A percentile compares a stretch with the other conserved stretches of the same genome.
Conservation (phyloP, 352 stramenopile species). For the Phytopythium vexans region DNA sequence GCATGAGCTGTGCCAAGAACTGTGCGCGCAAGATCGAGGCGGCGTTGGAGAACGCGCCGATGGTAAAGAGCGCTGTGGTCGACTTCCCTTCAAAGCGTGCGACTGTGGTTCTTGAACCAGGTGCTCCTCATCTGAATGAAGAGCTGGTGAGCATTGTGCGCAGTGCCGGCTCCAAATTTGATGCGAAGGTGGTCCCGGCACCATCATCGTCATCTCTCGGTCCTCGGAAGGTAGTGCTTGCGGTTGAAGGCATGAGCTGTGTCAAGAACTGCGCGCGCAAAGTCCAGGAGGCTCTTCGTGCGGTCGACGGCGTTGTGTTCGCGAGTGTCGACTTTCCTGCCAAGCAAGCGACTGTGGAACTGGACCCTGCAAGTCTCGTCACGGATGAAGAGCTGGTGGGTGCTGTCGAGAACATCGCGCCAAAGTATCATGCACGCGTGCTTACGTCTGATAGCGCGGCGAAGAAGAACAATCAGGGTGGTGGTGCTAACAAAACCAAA, state of each 20-base stretch:
- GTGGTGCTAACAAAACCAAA: neutral
- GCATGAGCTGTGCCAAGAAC: slow-evolving; percentile 84
- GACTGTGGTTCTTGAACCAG: slow-evolving; percentile 49
- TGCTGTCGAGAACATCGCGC: slow-evolving; percentile 30
- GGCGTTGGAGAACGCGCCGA: slow-evolving; percentile 38
- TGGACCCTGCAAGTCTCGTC: slow-evolving; percentile 55
- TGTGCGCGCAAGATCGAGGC: slow-evolving; percentile 73
- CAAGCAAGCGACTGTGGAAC: slow-evolving; percentile 55
- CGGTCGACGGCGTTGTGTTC: slow-evolving; percentile 55
- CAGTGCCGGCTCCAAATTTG: slow-evolving; percentile 53
- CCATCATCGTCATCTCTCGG: slow-evolving; percentile 5
- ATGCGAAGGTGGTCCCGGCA: slow-evolving; percentile 43
- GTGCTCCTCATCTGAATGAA: slow-evolving; percentile 39
- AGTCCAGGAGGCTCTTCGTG: slow-evolving; percentile 56
- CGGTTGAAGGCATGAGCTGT: slow-evolving; percentile 68
- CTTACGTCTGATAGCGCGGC: neutral
- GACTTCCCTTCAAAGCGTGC: slow-evolving; percentile 68
- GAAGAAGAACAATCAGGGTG: neutral
- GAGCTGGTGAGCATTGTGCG: slow-evolving; percentile 63
- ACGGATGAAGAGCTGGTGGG: slow-evolving; percentile 60
- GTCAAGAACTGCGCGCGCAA: slow-evolving; percentile 69
- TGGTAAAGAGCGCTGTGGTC: slow-evolving; percentile 58
- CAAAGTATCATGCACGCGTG: slow-evolving; percentile 45
- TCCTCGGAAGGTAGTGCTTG: slow-evolving; percentile 41
- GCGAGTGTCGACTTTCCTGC: slow-evolving; percentile 66